These are phyloP conservation scores for Crithidia sp. DNA, from an alignment of 208 protist species.

Conservation along the genomic window DNA sequence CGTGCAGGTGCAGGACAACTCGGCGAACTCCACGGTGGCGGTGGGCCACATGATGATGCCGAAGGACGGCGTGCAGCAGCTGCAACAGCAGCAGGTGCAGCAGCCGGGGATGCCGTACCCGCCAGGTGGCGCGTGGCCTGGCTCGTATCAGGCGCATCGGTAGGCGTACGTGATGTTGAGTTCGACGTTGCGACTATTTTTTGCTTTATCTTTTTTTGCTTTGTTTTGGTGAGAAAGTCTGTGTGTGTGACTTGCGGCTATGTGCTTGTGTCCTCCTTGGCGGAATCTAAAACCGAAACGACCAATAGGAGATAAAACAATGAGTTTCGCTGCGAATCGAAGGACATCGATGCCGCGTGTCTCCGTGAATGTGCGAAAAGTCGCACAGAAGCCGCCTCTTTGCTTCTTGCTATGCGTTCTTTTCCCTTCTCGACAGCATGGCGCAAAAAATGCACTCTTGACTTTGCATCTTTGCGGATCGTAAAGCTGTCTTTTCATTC, in stretches of 20 bases:
- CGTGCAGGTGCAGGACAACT: conserved; percentile 80
- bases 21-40: conserved; percentile 59
- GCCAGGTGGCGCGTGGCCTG: background rate
- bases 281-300: too few species aligned
- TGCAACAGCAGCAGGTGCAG: conserved; percentile 7
- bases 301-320: too few species aligned
- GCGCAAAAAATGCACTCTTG: too few species aligned
- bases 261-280: too few species aligned
- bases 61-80: conserved; percentile 30
- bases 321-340: too few species aligned
- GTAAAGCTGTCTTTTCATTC: too few species aligned
- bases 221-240: background rate
- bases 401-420: too few species aligned
- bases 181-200: conserved; percentile 1
- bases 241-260: background rate
- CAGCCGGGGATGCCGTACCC: conserved; percentile 2
- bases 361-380: too few species aligned
- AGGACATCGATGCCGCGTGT: too few species aligned
- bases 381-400: too few species aligned
- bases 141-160: background rate
- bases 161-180: background rate
- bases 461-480: too few species aligned
- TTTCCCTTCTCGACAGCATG: too few species aligned
- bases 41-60: conserved; percentile 74
- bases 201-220: background rate